Evolutionary conservation across 2,329 filamentous ascomycete genomes (phyloP).

Genomic region (Xylogone sp.): DNA sequence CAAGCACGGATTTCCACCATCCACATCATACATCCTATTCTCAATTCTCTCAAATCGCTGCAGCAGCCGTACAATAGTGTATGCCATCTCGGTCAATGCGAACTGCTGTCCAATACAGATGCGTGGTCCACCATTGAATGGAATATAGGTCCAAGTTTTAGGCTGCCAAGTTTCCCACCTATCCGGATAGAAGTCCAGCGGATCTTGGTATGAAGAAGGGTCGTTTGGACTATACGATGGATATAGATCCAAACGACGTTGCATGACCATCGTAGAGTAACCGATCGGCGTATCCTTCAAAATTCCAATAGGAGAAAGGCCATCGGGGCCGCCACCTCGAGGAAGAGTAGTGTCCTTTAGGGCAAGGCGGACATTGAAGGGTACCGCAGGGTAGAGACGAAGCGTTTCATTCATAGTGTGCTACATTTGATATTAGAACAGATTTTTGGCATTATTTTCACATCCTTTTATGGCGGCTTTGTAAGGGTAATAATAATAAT

Average conservation of each 20-base stretch:
- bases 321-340: conserved; percentile 62
- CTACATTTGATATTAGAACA: conserved; percentile 29
- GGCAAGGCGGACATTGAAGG: conserved; percentile 73
- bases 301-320: conserved; percentile 57
- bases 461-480: too few species aligned
- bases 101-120: conserved; percentile 81
- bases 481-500: neutral
- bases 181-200: conserved; percentile 57
- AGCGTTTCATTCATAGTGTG: conserved; percentile 73
- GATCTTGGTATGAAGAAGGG: conserved; percentile 43
- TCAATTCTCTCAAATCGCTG: conserved; percentile 66
- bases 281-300: conserved; percentile 61
- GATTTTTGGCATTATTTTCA: too few species aligned
- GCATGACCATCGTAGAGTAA: conserved; percentile 70
- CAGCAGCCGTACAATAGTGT: conserved; percentile 68
- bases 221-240: conserved; percentile 37
- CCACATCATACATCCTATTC: conserved; percentile 50
- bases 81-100: conserved; percentile 72
- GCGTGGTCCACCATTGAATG: conserved; percentile 71
- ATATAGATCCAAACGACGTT: conserved; percentile 63
- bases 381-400: conserved; percentile 73
- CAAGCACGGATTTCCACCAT: conserved; percentile 49
- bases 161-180: conserved; percentile 63
- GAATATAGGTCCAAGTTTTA: conserved; percentile 67
- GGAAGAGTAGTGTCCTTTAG: conserved; percentile 73